Evolutionary conservation across 441 rosid genomes (phyloP).

Genomic region (Manihot esculenta): DNA sequence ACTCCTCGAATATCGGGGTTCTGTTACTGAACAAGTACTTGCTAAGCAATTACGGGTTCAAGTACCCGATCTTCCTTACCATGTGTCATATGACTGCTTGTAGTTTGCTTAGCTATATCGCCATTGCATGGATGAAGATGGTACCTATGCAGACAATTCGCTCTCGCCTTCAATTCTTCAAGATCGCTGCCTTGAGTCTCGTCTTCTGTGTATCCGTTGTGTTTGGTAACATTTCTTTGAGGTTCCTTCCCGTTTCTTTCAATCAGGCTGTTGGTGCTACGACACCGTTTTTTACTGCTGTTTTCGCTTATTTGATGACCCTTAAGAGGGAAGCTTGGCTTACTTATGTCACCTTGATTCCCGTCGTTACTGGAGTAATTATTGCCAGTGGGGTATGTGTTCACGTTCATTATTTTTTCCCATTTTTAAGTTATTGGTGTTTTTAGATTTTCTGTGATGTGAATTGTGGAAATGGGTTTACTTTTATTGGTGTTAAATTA

Average conservation of each 20-base stretch:
- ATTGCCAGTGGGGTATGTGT: constrained; percentile 80
- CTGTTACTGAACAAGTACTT: constrained; percentile 80
- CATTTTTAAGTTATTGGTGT: neutral
- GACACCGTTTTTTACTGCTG: constrained; percentile 89
- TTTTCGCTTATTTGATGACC: constrained; percentile 81
- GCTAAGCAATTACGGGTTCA: constrained; percentile 84
- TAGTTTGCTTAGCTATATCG: constrained; percentile 73
- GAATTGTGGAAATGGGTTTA: constrained; percentile 9
- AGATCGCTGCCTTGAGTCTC: constrained; percentile 78
- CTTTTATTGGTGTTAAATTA: neutral
- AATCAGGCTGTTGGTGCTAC: constrained; percentile 93
- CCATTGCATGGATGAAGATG: constrained; percentile 87
- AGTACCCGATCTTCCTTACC: constrained; percentile 85
- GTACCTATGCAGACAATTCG: constrained; percentile 92
- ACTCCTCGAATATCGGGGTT: constrained; percentile 87
- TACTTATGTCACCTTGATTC: constrained; percentile 74
- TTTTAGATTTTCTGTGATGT: neutral
- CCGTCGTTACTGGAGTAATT: constrained; percentile 86
- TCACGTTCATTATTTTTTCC: neutral
- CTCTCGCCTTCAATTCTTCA: constrained; percentile 70
- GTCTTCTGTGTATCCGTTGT: constrained; percentile 92
- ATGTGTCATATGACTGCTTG: constrained; percentile 99
- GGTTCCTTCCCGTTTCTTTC: constrained; percentile 81
- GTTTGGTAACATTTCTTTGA: constrained; percentile 72
- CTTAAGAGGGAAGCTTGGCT: constrained; percentile 88